phyloP scores from a whole-genome alignment of 2,329 filamentous ascomycete genomes.

The Sporothrix luriei region DNA sequence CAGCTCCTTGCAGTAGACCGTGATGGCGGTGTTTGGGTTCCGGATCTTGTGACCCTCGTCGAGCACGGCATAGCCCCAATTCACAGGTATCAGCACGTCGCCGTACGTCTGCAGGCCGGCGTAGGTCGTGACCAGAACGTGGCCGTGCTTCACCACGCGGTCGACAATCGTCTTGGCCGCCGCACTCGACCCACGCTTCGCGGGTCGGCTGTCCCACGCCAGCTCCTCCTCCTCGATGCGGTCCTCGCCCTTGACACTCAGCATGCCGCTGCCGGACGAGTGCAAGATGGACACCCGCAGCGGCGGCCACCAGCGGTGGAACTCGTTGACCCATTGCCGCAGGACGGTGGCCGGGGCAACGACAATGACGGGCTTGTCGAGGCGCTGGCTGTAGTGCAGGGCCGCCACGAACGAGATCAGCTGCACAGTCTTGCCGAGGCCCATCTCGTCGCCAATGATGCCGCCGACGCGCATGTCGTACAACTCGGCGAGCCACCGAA shows the following conservation, averaged over 20 bases:
- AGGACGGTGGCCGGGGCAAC: slow-evolving; percentile 94
- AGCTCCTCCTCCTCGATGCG: slow-evolving; percentile 57
- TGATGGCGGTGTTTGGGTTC: slow-evolving; percentile 93
- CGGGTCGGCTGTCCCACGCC: slow-evolving; percentile 48
- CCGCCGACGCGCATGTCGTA: slow-evolving; percentile 88
- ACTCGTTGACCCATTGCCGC: slow-evolving; percentile 97
- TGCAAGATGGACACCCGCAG: slow-evolving; percentile 92
- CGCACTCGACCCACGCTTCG: slow-evolving; percentile 58
- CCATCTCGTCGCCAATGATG: slow-evolving; percentile 98
- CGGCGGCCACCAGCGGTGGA: slow-evolving; percentile 99
- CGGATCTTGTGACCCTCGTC: slow-evolving; percentile 98
- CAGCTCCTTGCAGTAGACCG: slow-evolving; percentile 91
- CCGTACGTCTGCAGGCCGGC: slow-evolving; percentile 92
- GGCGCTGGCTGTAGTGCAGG: slow-evolving; percentile 84
- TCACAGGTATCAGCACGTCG: slow-evolving; percentile 74
- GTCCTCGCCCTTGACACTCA: slow-evolving; percentile 45
- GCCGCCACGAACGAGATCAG: slow-evolving; percentile 79
- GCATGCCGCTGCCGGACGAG: slow-evolving; percentile 93
- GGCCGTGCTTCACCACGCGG: slow-evolving; percentile 78
- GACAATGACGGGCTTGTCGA: slow-evolving; percentile 83
- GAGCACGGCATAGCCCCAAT: slow-evolving; percentile 92
- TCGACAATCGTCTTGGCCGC: slow-evolving; percentile 80
- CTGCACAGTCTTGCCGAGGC: slow-evolving; percentile 86
- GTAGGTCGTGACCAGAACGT: slow-evolving; percentile 94
- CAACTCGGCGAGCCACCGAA: slow-evolving; percentile 93